These are phyloP conservation scores for Gremmenia infestans DNA, from an alignment of 2,329 filamentous ascomycete genomes.

Conservation along the genomic window DNA sequence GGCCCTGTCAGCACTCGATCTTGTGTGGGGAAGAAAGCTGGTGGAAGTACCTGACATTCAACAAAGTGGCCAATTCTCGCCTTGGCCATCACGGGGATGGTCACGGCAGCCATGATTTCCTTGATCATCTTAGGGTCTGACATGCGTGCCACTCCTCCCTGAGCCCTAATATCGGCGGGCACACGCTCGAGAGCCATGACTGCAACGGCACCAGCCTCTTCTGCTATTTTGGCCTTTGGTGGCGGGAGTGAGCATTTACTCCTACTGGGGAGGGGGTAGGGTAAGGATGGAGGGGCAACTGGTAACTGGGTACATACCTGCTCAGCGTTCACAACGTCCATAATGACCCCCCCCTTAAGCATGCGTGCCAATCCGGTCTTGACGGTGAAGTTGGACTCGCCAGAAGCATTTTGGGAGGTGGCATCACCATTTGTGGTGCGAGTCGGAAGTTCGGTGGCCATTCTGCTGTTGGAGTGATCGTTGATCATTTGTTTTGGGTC, in stretches of 20 bases:
- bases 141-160: conserved; percentile 96
- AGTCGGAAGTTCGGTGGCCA: conserved; percentile 41
- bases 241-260: conserved; percentile 10
- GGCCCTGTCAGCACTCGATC: not conserved
- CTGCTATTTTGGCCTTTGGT: conserved; percentile 80
- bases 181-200: conserved; percentile 99
- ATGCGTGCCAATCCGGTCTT: conserved; percentile 96
- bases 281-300: not conserved
- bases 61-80: conserved; percentile 96
- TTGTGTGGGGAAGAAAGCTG: not conserved
- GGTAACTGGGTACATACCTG: conserved; percentile 48
- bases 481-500: conserved; percentile 20
- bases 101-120: conserved; percentile 90
- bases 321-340: conserved; percentile 93
- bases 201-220: conserved; percentile 90
- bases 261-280: not conserved
- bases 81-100: conserved; percentile 99
- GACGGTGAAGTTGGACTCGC: conserved; percentile 62
- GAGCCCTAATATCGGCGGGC: conserved; percentile 86
- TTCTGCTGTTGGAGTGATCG: conserved; percentile 19
- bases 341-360: conserved; percentile 98
- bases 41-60: conserved; percentile 69
- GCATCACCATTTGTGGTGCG: conserved; percentile 22
- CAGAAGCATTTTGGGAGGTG: conserved; percentile 16
- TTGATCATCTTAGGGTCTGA: conserved; percentile 91